These are phyloP conservation scores for Vicia sativa DNA, from an alignment of 306 rosid species.

Conservation along the genomic window DNA sequence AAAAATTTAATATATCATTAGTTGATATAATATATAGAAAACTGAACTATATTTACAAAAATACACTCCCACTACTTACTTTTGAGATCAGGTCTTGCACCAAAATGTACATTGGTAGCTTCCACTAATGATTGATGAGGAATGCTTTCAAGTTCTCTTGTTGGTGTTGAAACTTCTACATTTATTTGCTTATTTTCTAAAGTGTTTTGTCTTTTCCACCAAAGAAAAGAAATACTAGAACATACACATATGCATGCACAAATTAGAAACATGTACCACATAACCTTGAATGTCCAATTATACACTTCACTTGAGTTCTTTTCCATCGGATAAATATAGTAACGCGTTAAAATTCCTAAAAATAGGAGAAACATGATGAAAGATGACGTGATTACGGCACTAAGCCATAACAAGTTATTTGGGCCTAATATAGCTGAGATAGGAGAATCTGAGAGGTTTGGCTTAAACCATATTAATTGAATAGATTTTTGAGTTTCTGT, in stretches of 20 bases:
- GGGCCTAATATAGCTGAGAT: constrained; percentile 50
- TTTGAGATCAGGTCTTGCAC: constrained; percentile 58
- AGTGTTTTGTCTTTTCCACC: constrained; percentile 47
- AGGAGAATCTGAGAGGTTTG: constrained; percentile 42
- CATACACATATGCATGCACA: constrained; percentile 40
- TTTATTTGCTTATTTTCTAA: constrained; percentile 44
- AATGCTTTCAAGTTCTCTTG: constrained; percentile 53
- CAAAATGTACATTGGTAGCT: constrained; percentile 52
- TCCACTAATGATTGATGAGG: constrained; percentile 47
- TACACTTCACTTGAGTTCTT: constrained; percentile 34
- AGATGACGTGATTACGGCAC: constrained; percentile 48
- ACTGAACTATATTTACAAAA: neutral
- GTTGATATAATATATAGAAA: neutral
- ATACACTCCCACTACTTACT: constrained; percentile 38
- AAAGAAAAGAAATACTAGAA: constrained; percentile 49
- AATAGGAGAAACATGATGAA: constrained; percentile 54
- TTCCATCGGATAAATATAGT: constrained; percentile 55
- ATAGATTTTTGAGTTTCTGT: constrained; percentile 22
- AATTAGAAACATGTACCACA: constrained; percentile 39
- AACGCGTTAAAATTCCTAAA: constrained; percentile 55
- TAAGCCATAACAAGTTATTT: constrained; percentile 59
- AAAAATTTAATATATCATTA: neutral
- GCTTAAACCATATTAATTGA: constrained; percentile 49
- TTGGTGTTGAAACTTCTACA: constrained; percentile 35
- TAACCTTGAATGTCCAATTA: constrained; percentile 57